Percentiles rank a stretch among this genome's conserved stretches.
phyloP scores from a whole-genome alignment of 2,329 filamentous ascomycete genomes.

The Colletotrichum liriopes region DNA sequence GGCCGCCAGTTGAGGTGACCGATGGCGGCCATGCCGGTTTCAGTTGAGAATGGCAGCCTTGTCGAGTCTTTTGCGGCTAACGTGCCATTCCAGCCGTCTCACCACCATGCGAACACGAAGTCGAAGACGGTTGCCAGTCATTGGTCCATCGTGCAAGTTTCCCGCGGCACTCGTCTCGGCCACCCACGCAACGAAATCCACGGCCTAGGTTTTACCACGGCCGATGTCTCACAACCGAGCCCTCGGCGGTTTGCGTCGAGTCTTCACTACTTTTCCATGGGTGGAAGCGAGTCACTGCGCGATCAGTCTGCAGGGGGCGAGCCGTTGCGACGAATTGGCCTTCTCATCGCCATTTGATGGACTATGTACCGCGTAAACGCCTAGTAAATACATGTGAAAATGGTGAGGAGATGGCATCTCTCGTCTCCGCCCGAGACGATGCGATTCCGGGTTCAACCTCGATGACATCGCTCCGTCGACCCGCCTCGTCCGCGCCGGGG shows the following conservation, averaged over 20 bases:
- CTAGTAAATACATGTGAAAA: slow-evolving; percentile 27
- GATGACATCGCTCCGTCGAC: slow-evolving; percentile 4
- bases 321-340: not conserved
- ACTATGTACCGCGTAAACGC: slow-evolving; percentile 14
- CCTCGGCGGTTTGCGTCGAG: too few species aligned
- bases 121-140: not conserved
- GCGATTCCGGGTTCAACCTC: not conserved
- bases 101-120: not conserved
- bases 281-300: too few species aligned
- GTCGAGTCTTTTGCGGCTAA: not conserved
- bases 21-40: slow-evolving; percentile 3
- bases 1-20: not conserved
- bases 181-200: not conserved
- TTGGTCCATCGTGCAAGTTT: not conserved
- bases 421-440: not conserved
- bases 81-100: not conserved
- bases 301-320: not conserved
- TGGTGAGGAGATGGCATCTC: not conserved
- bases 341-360: not conserved
- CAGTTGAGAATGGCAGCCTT: slow-evolving; percentile 5
- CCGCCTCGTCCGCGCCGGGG: slow-evolving; percentile 19
- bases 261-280: too few species aligned
- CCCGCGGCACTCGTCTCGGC: not conserved
- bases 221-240: too few species aligned
- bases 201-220: too few species aligned